Evolutionary conservation across 2,329 filamentous ascomycete genomes (phyloP), one percentile per base, ranked within the genome.

Genomic region (Phyllachora maydis): DNA sequence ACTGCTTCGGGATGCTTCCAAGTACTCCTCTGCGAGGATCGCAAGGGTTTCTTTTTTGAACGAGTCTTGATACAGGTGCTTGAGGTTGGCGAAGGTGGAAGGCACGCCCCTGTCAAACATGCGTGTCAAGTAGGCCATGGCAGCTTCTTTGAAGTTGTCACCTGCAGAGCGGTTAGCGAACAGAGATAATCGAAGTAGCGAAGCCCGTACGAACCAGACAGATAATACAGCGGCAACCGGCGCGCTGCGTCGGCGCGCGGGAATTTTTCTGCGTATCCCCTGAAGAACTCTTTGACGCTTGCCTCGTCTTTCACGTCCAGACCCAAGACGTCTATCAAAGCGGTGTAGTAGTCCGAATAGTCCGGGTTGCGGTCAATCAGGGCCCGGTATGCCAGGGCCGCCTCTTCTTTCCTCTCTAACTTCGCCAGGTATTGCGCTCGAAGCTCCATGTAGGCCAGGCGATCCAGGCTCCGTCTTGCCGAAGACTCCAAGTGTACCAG

Each of bases 41-140:
- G 74, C 67, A 19, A 98, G 64, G 1, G 59, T 63, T n/a, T 73
- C 59, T 42, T 73, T 77, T 56, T 98, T 98, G 35, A 52, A 61
- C 1, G 61, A 35, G 43, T 92, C 72, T 9, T 59, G 59, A 52
- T 95, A 98, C 12, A 98, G 62, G 34, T 90, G 71, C 54, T 98
- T 98, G 30, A 98, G 62, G 47, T 95, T 98, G 17, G 82, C 82
- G 48, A 98, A 98, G 4, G 85, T 83, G 3, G 88, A 98, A 2
- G 88, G 85, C 4, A 95, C 77, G 8, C 85, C 88, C 49, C 85
- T 91, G 46, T 76, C 70, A 27, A 98, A 59, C 75, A 90, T 90
- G 15, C 73, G 60, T 23, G 71, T 63, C 30, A 98, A 47, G 43
- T 98, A 98, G 12, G 54, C 50, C 42, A 82, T 72, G 6, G 76